Base-by-base conservation (phyloP, 768 basidiomycete species). In the Mycena rebaudengoi region DNA sequence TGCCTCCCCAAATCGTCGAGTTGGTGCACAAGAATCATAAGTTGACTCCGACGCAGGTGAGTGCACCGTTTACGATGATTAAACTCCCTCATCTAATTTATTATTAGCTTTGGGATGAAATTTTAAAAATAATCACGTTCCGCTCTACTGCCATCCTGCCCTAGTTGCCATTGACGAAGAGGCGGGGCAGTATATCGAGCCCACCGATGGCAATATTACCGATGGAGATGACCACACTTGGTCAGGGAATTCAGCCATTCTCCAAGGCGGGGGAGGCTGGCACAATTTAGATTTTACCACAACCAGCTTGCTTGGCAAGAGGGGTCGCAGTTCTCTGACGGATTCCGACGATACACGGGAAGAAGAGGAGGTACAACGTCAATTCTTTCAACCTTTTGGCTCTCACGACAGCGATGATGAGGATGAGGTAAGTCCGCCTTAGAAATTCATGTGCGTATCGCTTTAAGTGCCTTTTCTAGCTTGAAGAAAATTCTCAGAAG, bases 91-190 rank as follows among this genome's bases (percentile, higher is more conserved):
- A 13, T 49, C 11, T n/a, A n/a, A 32, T 49, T n/a, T n/a, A n/a
- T 20, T 32, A n/a, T 12, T 13, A 49, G 48, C 29, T 49, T 16
- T 32, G 48, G 48, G 20, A 49, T 10, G 48, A 32, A 32, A 32
- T 46, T 25, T 12, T 58, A 10, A 58, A 48, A 29, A 37, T 11
- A 4, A 4, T n/a, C n/a, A n/a, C 6, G 4, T 40, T 16, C 74
- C 75, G 0, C 32, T 76, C n/a, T 74, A 76, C 49, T 55, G 44
- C 3, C 75, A 75, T 46, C 62, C 53, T n/a, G 62, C 32, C 12
- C 43, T 62, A 7, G 25, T 43, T 1, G 43, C 41, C 13, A 48
- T 10, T 2, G 51, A 49, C 7, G 23, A 30, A 20, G 45, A 40
- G 16, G 26, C 46, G 1, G 25, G 7, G 1, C 20, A 56, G 2